phyloP scores from a whole-genome alignment of 2,329 filamentous ascomycete genomes.

The Hortaea werneckii region DNA sequence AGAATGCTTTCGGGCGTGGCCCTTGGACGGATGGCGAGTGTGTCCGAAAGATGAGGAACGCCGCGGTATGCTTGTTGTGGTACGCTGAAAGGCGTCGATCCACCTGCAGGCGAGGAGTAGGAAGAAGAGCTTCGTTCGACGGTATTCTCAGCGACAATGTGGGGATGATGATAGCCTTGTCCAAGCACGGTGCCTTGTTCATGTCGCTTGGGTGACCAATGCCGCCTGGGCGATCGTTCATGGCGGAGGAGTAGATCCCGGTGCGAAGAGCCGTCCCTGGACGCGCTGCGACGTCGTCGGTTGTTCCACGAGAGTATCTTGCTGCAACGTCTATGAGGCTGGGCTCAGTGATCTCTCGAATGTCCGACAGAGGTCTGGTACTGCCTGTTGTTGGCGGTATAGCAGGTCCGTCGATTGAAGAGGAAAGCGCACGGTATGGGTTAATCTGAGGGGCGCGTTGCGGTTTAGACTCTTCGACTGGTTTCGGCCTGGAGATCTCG shows the following conservation, averaged over 20 bases:
- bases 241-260: neutral
- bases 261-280: neutral
- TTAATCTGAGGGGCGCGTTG: neutral
- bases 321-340: conserved; percentile 28
- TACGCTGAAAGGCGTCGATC: conserved; percentile 36
- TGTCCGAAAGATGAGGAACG: conserved; percentile 35
- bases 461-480: neutral
- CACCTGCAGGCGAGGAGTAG: conserved; percentile 27
- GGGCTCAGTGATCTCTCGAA: conserved; percentile 39
- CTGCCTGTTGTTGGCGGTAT: conserved; percentile 16
- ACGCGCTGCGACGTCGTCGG: neutral
- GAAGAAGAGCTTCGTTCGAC: conserved; percentile 13
- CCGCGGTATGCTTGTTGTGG: conserved; percentile 35
- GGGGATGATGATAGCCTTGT: conserved; percentile 7
- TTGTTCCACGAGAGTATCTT: neutral
- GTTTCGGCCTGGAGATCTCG: conserved; percentile 4
- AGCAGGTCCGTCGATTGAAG: neutral
- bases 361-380: conserved; percentile 36
- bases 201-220: conserved; percentile 13
- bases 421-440: neutral
- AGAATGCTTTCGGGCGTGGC: conserved; percentile 12
- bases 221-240: neutral
- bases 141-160: neutral
- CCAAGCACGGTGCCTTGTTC: conserved; percentile 12
- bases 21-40: conserved; percentile 1